A percentile compares a stretch with the other conserved stretches of the same genome.
Conservation (phyloP, 192 early-diverging fungal species). For the Coemansia sp. region DNA sequence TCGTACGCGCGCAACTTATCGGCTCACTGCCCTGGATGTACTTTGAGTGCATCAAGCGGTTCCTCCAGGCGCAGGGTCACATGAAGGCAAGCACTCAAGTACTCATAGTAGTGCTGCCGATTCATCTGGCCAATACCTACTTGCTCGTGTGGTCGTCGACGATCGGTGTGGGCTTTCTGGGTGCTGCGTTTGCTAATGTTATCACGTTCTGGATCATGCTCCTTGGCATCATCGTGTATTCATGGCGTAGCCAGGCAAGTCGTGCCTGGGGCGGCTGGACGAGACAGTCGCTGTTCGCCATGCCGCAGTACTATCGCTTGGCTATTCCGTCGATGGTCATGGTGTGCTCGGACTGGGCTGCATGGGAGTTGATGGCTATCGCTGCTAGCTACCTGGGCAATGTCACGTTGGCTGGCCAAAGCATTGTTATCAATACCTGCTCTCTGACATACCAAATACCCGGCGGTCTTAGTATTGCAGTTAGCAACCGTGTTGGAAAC, state of each 20-base stretch:
- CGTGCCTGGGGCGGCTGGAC: conserved; percentile 79
- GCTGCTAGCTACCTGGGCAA: conserved; percentile 63
- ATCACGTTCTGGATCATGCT: conserved; percentile 79
- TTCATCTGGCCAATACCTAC: conserved; percentile 79
- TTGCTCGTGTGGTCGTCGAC: conserved; percentile 74
- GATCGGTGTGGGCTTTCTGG: conserved; percentile 75
- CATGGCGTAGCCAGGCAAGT: conserved; percentile 56
- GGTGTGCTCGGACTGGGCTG: conserved; percentile 72
- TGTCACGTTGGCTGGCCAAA: conserved; percentile 60
- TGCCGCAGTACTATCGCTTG: conserved; percentile 63
- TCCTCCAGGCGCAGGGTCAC: conserved; percentile 86
- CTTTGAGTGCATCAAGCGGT: conserved; percentile 86
- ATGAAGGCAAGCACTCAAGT: conserved; percentile 85
- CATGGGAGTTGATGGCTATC: conserved; percentile 52
- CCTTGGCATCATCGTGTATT: conserved; percentile 65
- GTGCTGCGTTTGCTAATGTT: conserved; percentile 80
- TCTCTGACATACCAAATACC: conserved; percentile 59
- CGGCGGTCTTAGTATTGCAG: conserved; percentile 60
- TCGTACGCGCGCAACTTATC: conserved; percentile 67
- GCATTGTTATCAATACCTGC: conserved; percentile 60
- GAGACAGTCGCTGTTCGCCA: conserved; percentile 31
- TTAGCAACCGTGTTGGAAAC: conserved; percentile 61
- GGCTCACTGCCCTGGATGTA: conserved; percentile 78
- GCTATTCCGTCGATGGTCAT: conserved; percentile 76
- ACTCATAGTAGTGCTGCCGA: conserved; percentile 69